These are phyloP conservation scores for Jaapia argillacea DNA, from an alignment of 768 basidiomycete genomes.

Conservation along the genomic window DNA sequence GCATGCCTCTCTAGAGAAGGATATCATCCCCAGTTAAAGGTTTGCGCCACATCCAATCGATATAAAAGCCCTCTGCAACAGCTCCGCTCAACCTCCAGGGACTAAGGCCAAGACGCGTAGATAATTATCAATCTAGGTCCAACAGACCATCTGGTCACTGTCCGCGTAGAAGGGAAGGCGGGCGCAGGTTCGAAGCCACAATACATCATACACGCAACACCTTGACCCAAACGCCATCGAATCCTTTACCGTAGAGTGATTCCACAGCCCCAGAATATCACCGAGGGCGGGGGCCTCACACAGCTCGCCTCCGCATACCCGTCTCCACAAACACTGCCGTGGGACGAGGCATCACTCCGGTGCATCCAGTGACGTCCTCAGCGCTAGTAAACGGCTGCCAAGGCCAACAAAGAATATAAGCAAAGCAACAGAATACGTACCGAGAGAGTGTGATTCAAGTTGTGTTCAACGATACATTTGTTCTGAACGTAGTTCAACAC, in stretches of 20 bases:
- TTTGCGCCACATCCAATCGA: no score
- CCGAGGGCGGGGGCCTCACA: neutral
- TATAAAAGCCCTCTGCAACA: no score
- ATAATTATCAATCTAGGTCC: neutral
- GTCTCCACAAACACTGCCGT: slow-evolving; percentile 1
- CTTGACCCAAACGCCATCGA: no score
- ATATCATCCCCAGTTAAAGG: no score
- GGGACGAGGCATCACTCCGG: neutral
- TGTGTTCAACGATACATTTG: slow-evolving; percentile 48
- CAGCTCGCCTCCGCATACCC: neutral
- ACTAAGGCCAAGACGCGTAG: neutral
- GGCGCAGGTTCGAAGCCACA: no score
- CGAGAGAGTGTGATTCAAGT: slow-evolving; percentile 34
- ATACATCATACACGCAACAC: no score
- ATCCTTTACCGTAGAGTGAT: no score
- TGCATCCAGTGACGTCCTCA: slow-evolving; percentile 7
- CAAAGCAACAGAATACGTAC: slow-evolving; percentile 27
- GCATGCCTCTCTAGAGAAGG: neutral
- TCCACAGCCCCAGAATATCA: no score
- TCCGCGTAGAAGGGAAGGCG: no score
- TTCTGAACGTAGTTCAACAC: slow-evolving; percentile 52
- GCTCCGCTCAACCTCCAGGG: neutral
- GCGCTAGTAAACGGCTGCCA: no score
- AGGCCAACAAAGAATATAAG: no score
- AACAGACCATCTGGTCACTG: neutral